Conservation (phyloP, 2,329 filamentous ascomycete genomes). For the Pestalotiopsis sp. region DNA sequence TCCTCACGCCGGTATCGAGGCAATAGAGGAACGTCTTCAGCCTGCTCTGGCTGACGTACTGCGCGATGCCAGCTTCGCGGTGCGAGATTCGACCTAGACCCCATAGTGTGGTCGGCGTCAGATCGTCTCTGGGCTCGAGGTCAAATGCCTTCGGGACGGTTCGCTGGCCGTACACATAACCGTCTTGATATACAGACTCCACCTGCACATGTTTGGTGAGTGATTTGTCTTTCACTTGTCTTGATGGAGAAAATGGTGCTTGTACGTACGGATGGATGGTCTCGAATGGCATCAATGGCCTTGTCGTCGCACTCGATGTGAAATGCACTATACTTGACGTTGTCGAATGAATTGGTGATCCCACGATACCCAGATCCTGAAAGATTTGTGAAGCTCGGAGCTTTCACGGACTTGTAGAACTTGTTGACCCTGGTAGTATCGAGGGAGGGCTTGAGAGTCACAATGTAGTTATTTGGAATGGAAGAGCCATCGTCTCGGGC, state of each 20-base stretch:
- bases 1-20: slow-evolving; percentile 28
- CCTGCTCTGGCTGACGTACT: slow-evolving; percentile 20
- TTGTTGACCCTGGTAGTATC: slow-evolving; percentile 15
- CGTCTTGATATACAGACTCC: slow-evolving; percentile 26
- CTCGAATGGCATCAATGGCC: slow-evolving; percentile 24
- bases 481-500: slow-evolving; percentile 18
- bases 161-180: slow-evolving; percentile 19
- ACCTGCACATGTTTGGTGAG: slow-evolving; percentile 21
- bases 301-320: slow-evolving; percentile 29
- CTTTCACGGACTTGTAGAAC: slow-evolving; percentile 22
- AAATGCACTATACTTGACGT: slow-evolving; percentile 25
- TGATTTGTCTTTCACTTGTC: neutral
- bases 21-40: slow-evolving; percentile 26
- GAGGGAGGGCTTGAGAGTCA: slow-evolving; percentile 25
- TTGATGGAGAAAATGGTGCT: neutral
- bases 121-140: slow-evolving; percentile 11
- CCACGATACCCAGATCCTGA: slow-evolving; percentile 19
- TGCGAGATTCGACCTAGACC: slow-evolving; percentile 31
- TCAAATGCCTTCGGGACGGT: neutral
- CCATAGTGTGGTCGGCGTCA: slow-evolving; percentile 21
- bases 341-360: slow-evolving; percentile 23
- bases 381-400: slow-evolving; percentile 13
- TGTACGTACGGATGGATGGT: slow-evolving; percentile 21
- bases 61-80: slow-evolving; percentile 20
- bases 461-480: slow-evolving; percentile 29